Evolutionary conservation across 1,284 basidiomycete species (phyloP).

Genomic region (Sanguinoderma infundibulare): DNA sequence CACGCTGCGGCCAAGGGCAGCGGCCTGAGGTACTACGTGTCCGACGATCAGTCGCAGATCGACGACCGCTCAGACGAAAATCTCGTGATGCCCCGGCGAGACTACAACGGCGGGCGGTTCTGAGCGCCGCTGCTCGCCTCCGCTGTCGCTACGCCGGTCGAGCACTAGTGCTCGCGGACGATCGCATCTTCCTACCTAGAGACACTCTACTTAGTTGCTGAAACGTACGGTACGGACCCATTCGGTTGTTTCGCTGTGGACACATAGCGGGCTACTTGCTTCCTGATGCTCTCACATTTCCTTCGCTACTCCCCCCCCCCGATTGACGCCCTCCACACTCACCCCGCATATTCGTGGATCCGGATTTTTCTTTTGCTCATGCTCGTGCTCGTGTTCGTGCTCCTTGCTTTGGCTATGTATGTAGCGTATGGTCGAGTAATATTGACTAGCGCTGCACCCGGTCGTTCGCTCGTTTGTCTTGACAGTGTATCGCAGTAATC

Average conservation of each 20-base stretch:
- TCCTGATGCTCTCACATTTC: background rate
- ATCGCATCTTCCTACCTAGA: background rate
- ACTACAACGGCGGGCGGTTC: slow-evolving; percentile 22
- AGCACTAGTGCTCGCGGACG: background rate
- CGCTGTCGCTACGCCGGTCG: background rate
- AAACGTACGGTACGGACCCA: slow-evolving; percentile 6
- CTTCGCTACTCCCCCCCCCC: background rate
- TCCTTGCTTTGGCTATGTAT: slow-evolving; percentile 1
- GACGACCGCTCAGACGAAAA: slow-evolving; percentile 32
- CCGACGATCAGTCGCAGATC: slow-evolving; percentile 48
- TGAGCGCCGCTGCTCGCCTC: slow-evolving; percentile 9
- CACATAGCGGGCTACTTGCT: slow-evolving; percentile 6
- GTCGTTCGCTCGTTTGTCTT: slow-evolving; percentile 18
- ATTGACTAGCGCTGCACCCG: slow-evolving; percentile 17
- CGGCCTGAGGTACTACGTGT: slow-evolving; percentile 57
- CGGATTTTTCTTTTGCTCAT: background rate
- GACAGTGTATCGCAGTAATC: slow-evolving; percentile 24
- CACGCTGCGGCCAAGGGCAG: slow-evolving; percentile 53
- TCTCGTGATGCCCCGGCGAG: slow-evolving; percentile 29
- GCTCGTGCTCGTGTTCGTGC: background rate
- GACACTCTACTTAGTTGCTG: background rate
- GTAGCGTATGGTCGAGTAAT: slow-evolving; percentile 27
- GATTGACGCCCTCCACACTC: too few relatives aligned
- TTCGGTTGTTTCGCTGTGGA: background rate
- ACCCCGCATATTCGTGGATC: background rate